Percentiles rank a stretch among this genome's conserved stretches.
Evolutionary conservation across 305 asterid species (phyloP).

Genomic region (Rubia peregrina): DNA sequence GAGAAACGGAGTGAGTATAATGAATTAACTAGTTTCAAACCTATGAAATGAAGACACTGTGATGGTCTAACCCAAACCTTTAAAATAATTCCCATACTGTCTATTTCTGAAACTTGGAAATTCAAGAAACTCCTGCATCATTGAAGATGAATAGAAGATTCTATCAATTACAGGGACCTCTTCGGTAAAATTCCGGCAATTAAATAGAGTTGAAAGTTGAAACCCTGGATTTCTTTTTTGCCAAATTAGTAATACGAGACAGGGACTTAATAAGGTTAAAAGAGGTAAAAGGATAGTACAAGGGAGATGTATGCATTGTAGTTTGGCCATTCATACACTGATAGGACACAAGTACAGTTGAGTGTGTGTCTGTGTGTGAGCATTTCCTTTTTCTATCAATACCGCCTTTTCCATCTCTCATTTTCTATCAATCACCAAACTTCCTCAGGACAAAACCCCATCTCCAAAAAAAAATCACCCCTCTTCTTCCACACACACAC

Average conservation of each 20-base stretch:
- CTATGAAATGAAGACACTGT: too few relatives aligned
- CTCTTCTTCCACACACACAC: not conserved
- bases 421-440: conserved; percentile 5
- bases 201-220: not conserved
- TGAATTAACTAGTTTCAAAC: too few relatives aligned
- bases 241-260: not conserved
- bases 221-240: not conserved
- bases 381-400: not conserved
- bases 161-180: not conserved
- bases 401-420: not conserved
- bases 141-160: too few relatives aligned
- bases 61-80: too few relatives aligned
- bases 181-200: not conserved
- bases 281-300: not conserved
- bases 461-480: not conserved
- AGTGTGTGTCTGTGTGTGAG: not conserved
- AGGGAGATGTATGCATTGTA: not conserved
- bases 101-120: too few relatives aligned
- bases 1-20: too few relatives aligned
- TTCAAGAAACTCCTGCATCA: too few relatives aligned
- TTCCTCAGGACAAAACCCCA: not conserved
- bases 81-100: too few relatives aligned
- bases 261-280: not conserved
- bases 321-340: not conserved
- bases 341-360: conserved; percentile 1